Evolutionary conservation across 148 eudicot species (phyloP).

Genomic region (Camellia granthamiana): DNA sequence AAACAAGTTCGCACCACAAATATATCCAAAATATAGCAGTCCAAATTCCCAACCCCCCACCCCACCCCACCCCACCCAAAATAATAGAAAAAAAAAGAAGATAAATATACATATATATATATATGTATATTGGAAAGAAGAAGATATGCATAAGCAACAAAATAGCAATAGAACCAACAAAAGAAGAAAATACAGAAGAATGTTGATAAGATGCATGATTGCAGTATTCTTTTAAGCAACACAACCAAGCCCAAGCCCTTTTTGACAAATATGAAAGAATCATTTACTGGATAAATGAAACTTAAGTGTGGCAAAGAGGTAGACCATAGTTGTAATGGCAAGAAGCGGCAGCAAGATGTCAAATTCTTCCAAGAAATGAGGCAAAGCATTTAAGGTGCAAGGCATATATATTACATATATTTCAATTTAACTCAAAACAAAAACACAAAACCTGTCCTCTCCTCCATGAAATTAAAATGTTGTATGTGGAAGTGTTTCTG

Average conservation of each 20-base stretch:
- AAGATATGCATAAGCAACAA: not conserved
- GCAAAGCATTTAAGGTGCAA: not conserved
- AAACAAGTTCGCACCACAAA: not conserved
- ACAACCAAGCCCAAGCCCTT: not conserved
- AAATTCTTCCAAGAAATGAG: not conserved
- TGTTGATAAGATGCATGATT: conserved; percentile 1
- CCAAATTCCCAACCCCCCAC: not conserved
- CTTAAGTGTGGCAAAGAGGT: not conserved
- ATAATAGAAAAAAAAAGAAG: not conserved
- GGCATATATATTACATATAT: not conserved
- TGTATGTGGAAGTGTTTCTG: not conserved
- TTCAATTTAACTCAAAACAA: not conserved
- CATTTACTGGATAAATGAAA: not conserved
- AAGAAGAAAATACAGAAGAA: not conserved
- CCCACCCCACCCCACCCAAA: not conserved
- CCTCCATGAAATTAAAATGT: not conserved
- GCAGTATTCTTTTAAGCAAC: not conserved
- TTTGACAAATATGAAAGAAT: not conserved
- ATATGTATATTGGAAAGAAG: not conserved
- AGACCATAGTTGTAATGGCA: not conserved
- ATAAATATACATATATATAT: no score
- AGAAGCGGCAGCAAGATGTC: not conserved
- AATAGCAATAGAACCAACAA: not conserved
- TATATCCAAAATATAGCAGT: not conserved
- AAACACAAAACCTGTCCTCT: not conserved